Evolutionary conservation across 2,329 filamentous ascomycete genomes (phyloP).

Genomic region (Sporothrix protearum): DNA sequence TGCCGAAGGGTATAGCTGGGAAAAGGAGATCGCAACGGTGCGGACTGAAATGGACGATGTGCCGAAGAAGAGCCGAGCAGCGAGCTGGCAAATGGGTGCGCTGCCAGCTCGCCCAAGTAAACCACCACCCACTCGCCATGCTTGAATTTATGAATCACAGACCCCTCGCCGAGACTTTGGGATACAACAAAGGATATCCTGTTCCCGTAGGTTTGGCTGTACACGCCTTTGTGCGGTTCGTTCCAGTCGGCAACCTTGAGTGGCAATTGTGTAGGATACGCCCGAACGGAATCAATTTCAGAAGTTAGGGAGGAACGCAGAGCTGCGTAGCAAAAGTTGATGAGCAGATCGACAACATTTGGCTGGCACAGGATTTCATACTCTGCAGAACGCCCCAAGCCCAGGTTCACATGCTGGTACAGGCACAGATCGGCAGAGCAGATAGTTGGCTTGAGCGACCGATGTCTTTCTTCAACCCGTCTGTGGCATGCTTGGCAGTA

Average conservation of each 20-base stretch:
- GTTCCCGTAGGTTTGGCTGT: constrained; percentile 28
- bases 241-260: constrained; percentile 5
- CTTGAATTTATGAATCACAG: background rate
- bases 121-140: constrained; percentile 23
- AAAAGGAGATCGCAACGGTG: background rate
- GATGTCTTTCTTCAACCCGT: constrained; percentile 60
- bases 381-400: constrained; percentile 80
- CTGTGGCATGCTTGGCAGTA: constrained; percentile 85
- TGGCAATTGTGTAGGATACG: background rate
- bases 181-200: background rate
- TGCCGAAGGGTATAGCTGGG: background rate
- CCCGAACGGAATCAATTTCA: background rate
- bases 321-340: constrained; percentile 73
- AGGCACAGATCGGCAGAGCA: constrained; percentile 73
- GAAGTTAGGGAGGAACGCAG: constrained; percentile 33
- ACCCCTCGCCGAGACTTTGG: background rate
- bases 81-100: background rate
- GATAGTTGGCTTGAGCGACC: constrained; percentile 73
- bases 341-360: constrained; percentile 76
- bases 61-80: no score
- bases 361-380: constrained; percentile 77
- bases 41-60: background rate
- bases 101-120: background rate
- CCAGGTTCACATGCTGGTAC: constrained; percentile 84
- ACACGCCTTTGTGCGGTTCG: constrained; percentile 29